Percentiles rank a stretch among this genome's conserved stretches.
Evolutionary conservation across 2,329 filamentous ascomycete species (phyloP).

Genomic region (Sclerotinia subarctica): DNA sequence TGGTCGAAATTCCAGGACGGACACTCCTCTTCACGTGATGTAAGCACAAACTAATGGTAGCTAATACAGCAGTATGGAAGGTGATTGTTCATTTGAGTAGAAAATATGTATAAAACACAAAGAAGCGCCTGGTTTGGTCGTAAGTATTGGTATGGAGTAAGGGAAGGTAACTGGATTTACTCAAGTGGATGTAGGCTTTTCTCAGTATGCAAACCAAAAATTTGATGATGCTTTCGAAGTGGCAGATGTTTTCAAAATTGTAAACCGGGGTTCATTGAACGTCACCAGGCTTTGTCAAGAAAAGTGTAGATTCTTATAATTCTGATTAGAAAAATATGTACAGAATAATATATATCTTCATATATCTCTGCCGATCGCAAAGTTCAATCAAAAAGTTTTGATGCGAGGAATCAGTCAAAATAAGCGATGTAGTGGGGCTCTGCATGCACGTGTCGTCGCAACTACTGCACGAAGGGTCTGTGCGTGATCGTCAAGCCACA

Average conservation of each 20-base stretch:
- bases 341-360: not conserved
- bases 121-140: too few species aligned
- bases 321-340: not conserved
- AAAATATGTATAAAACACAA: not conserved
- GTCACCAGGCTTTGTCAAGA: too few species aligned
- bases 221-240: not conserved
- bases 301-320: not conserved
- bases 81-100: not conserved
- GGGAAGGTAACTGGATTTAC: not conserved
- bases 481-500: not conserved
- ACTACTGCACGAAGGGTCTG: not conserved
- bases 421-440: conserved; percentile 9
- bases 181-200: not conserved
- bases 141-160: not conserved
- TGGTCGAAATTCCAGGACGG: not conserved
- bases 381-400: conserved; percentile 9
- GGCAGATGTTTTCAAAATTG: not conserved
- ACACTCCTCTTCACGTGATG: not conserved
- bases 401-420: not conserved
- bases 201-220: not conserved
- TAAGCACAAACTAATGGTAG: not conserved
- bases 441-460: not conserved
- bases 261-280: not conserved
- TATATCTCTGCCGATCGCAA: not conserved
- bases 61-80: not conserved